Base-by-base conservation (phyloP, 495 filamentous ascomycete genomes). In the Gamarada debralockiae region DNA sequence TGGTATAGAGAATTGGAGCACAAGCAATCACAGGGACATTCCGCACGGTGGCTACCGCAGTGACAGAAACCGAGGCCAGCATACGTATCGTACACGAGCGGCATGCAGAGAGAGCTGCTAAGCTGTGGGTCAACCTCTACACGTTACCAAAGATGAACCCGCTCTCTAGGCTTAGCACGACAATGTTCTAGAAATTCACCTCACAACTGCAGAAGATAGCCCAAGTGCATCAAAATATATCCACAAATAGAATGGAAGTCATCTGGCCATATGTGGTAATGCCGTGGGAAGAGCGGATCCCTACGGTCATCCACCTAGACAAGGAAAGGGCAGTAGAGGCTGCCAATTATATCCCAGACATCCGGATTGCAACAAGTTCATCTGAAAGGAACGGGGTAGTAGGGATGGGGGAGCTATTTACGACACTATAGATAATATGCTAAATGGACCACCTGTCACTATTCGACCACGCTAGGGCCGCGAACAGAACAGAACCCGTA, bases 11-110 rank as follows among this genome's bases (percentile, higher is more conserved):
- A 40, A 45, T 64, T 34, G 63, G 57, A 53, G 65, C 65, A 20
- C 58, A 67, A 56, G 65, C 57, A 22, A 66, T 69, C 52, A 50
- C 65, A 33, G 65, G 65, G 44, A 48, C 29, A 50, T 62, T 57
- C 48, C 48, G 54, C 39, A 59, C 52, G 14, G 56, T 62, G 24
- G 59, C 61, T 21, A 59, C 52, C 18, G 60, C 50, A n/a, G 33
- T 62, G 27, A 59, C 52, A 21, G 61, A 64, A 43, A 51, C 37
- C 20, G 56, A 62, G 41, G 43, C 43, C 6, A 31, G 43, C 12
- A 22, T 47, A 24, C 43, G 43, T 7, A 24, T 21, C 3, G 38
- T 52, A 17, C 14, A 15, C 17, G 24, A 18, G n/a, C 49, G 49
- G 18, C 49, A 47, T n/a, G n/a, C 38, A 47, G n/a, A 47, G 13